Percentiles rank a stretch among this genome's conserved stretches.
Evolutionary conservation across 805 yeast genomes (phyloP).

Genomic region (Sugiyamaella floridensis): DNA sequence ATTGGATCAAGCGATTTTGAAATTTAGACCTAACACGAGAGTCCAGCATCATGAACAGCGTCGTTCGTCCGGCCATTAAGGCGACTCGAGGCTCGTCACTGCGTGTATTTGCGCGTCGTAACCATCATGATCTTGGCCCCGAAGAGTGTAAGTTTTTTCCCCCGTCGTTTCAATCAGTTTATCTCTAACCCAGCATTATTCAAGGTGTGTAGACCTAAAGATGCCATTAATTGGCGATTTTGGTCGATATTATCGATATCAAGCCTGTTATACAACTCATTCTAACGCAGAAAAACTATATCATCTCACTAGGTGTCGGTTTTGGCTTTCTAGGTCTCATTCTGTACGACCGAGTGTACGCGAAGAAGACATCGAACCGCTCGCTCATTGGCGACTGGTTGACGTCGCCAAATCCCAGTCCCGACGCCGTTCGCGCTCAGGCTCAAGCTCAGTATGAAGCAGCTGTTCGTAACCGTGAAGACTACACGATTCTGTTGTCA

Average conservation of each 20-base stretch:
- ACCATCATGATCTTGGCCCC: slow-evolving; percentile 12
- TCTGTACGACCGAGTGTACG: slow-evolving; percentile 16
- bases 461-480: slow-evolving; percentile 11
- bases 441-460: slow-evolving; percentile 6
- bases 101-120: not conserved
- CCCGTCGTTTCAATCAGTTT: not conserved
- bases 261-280: not conserved
- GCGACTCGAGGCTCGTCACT: not conserved
- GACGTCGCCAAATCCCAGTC: slow-evolving; percentile 13
- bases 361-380: slow-evolving; percentile 11
- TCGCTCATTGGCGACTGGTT: slow-evolving; percentile 20
- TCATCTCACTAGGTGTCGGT: slow-evolving; percentile 6
- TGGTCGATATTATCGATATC: not conserved
- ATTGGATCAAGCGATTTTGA: not conserved
- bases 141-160: slow-evolving; percentile 13
- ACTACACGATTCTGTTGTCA: slow-evolving; percentile 9
- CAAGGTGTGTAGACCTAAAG: not conserved
- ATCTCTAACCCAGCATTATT: slow-evolving; percentile 4
- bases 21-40: not conserved
- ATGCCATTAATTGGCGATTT: not conserved
- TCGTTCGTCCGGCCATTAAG: not conserved
- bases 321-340: slow-evolving; percentile 14
- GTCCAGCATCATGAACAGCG: not conserved
- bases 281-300: not conserved
- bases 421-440: slow-evolving; percentile 10